Conservation (phyloP, 257 asterid genomes). For the Fraxinus pennsylvanica region DNA sequence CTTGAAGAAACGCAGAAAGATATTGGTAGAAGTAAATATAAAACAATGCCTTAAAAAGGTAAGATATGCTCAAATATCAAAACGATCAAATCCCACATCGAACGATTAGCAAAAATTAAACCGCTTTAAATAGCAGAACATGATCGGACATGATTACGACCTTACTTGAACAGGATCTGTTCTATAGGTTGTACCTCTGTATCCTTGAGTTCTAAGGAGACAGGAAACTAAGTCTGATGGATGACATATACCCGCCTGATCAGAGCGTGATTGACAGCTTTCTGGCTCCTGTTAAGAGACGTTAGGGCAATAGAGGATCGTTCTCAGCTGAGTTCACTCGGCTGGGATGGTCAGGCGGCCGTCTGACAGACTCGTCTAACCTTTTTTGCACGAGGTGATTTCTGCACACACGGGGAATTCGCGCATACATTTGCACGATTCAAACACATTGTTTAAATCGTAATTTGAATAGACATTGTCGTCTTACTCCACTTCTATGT, state of each 20-base stretch:
- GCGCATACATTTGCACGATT: too few species aligned
- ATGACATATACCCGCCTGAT: background rate
- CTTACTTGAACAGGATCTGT: constrained; percentile 11
- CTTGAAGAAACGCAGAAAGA: background rate
- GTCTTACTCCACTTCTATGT: too few species aligned
- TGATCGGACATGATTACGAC: rapidly evolving
- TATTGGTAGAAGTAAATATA: too few species aligned
- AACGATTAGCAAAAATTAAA: background rate
- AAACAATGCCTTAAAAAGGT: background rate
- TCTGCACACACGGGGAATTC: too few species aligned
- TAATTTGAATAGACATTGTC: too few species aligned
- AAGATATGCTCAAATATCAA: too few species aligned
- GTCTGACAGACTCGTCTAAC: background rate
- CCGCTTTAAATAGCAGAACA: background rate
- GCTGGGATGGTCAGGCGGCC: background rate
- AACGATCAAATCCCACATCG: background rate
- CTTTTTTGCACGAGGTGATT: background rate
- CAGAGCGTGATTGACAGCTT: background rate
- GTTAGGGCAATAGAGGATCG: background rate
- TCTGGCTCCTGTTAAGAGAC: background rate
- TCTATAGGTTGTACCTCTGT: background rate
- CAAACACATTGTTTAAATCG: too few species aligned
- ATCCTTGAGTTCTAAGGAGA: background rate
- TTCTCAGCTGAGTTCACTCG: background rate
- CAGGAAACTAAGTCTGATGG: background rate